A percentile compares a stretch with the other conserved stretches of the same genome.
These are phyloP conservation scores for Thielaviopsis ethacetica DNA, from an alignment of 2,329 filamentous ascomycete genomes.

Conservation along the genomic window DNA sequence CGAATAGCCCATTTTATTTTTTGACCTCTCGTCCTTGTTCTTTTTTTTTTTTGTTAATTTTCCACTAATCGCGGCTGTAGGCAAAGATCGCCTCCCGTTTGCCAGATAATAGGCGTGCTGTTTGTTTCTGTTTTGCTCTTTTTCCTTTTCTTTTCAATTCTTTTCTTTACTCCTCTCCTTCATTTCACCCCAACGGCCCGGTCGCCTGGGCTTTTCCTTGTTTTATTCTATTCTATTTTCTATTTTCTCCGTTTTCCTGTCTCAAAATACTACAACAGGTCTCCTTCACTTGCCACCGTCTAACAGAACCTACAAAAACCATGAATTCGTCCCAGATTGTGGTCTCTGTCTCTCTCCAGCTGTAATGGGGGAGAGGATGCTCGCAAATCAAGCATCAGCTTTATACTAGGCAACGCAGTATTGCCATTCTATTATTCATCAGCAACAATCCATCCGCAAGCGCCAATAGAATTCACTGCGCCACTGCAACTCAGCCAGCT, in stretches of 20 bases:
- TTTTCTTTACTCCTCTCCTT: background rate
- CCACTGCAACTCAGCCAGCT: background rate
- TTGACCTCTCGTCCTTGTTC: background rate
- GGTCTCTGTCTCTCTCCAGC: conserved; percentile 8
- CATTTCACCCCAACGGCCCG: background rate
- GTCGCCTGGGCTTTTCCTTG: background rate
- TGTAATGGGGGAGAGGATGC: conserved; percentile 6
- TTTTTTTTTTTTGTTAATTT: background rate
- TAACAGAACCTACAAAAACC: background rate
- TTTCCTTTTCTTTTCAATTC: background rate
- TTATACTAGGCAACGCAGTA: background rate
- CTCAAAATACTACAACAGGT: background rate
- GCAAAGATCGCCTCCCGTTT: background rate
- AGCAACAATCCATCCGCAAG: background rate
- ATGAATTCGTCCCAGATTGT: conserved; percentile 6
- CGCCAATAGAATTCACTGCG: background rate
- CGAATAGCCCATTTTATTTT: background rate
- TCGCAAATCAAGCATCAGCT: background rate
- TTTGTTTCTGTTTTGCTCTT: background rate
- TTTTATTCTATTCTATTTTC: background rate
- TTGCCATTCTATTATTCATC: background rate
- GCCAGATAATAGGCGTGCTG: background rate
- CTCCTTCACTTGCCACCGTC: background rate
- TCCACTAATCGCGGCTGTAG: background rate
- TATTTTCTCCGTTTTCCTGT: background rate